Percentiles rank a stretch among this genome's conserved stretches.
These are phyloP conservation scores for Penicillium sp. DNA, from an alignment of 2,329 filamentous ascomycete genomes.

Conservation along the genomic window DNA sequence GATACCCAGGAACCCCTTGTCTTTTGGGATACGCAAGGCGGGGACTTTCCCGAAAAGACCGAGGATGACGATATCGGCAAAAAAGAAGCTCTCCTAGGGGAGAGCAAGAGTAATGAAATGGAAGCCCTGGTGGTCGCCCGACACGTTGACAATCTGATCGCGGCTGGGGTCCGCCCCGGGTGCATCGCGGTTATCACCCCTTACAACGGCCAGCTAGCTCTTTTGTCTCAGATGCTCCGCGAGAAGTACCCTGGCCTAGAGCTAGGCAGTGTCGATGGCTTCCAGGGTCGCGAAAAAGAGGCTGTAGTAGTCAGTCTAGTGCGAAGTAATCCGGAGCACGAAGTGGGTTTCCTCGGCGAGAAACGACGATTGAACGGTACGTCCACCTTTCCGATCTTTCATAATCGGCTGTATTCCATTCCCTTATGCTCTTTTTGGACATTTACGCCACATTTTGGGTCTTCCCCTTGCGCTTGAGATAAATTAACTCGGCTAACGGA, in stretches of 20 bases:
- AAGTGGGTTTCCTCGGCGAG: conserved; percentile 92
- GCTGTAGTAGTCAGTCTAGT: conserved; percentile 93
- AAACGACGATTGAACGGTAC: conserved; percentile 90
- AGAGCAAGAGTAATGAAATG: conserved; percentile 91
- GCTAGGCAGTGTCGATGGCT: conserved; percentile 95
- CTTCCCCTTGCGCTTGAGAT: not conserved
- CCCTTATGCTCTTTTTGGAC: not conserved
- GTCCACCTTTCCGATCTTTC: conserved; percentile 36
- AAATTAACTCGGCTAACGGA: conserved; percentile 20
- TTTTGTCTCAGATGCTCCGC: conserved; percentile 77
- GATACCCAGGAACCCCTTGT: conserved; percentile 87
- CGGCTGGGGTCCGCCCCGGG: conserved; percentile 76
- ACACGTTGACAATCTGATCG: conserved; percentile 78
- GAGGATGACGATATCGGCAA: conserved; percentile 71
- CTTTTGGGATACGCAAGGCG: conserved; percentile 96
- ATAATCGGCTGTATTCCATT: not conserved
- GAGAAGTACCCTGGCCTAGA: conserved; percentile 84
- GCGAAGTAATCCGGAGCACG: conserved; percentile 81
- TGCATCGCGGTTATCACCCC: conserved; percentile 95
- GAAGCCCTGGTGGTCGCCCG: conserved; percentile 80
- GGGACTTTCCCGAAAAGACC: conserved; percentile 82
- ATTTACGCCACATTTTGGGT: not conserved
- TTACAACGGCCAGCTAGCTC: conserved; percentile 90
- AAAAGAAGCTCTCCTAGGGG: conserved; percentile 63
- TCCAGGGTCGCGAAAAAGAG: conserved; percentile 97